Evolutionary conservation across 106 monocot genomes (phyloP).

Genomic region (Cymbidium sinense): DNA sequence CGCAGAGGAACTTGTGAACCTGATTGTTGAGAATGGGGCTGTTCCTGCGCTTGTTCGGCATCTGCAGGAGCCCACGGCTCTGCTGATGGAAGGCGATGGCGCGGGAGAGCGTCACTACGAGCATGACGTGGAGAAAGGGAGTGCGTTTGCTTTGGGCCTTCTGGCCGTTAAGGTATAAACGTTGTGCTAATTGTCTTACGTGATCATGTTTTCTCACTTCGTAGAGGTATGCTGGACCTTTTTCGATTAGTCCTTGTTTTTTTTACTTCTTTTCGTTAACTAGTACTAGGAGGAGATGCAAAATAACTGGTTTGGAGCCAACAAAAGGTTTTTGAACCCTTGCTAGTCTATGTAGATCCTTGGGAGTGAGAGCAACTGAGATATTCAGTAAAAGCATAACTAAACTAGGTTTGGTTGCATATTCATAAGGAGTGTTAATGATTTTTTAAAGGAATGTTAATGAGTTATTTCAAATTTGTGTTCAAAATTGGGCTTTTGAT

Average conservation of each 20-base stretch:
- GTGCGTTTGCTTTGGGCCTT: constrained; percentile 88
- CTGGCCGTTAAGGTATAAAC: constrained; percentile 84
- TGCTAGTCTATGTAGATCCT: neutral
- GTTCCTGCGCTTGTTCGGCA: constrained; percentile 83
- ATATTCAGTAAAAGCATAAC: too few relatives aligned
- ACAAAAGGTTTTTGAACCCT: neutral
- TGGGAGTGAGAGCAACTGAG: neutral
- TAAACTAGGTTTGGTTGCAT: too few relatives aligned
- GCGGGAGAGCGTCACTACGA: constrained; percentile 40
- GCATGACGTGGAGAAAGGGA: constrained; percentile 90
- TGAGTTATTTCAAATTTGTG: neutral
- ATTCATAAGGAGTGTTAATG: neutral
- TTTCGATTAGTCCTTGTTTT: neutral
- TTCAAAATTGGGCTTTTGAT: neutral
- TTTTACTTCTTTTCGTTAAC: neutral
- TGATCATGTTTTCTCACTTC: neutral
- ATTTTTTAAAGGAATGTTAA: neutral
- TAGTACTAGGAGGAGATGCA: neutral
- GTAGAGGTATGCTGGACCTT: neutral
- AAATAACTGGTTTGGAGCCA: neutral
- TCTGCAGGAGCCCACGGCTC: constrained; percentile 46
- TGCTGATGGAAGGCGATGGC: constrained; percentile 4
- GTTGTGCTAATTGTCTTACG: neutral
- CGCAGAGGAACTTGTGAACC: constrained; percentile 87
- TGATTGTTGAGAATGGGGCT: constrained; percentile 79